A percentile compares a stretch with the other conserved stretches of the same genome.
phyloP scores from a whole-genome alignment of 306 rosid genomes.

The Glycyrrhiza uralensis region DNA sequence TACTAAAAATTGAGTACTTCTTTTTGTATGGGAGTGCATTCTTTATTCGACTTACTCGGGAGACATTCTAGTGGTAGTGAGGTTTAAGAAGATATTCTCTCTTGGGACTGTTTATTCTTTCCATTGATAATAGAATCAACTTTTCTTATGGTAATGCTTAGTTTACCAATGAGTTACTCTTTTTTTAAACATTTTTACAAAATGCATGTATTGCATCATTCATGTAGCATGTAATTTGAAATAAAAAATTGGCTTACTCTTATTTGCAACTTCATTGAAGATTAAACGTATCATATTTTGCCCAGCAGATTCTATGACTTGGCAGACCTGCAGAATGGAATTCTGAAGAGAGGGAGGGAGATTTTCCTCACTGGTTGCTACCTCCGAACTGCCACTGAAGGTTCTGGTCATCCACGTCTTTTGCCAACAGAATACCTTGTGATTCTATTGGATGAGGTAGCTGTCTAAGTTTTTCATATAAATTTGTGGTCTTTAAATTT shows the following conservation, averaged over 20 bases:
- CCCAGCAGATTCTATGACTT: conserved; percentile 67
- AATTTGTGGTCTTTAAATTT: not conserved
- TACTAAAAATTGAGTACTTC: conserved; percentile 10
- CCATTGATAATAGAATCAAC: not conserved
- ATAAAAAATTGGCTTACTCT: not conserved
- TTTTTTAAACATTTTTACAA: not conserved
- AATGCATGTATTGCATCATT: not conserved
- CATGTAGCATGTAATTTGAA: not conserved
- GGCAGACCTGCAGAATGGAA: conserved; percentile 52
- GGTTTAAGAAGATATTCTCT: not conserved
- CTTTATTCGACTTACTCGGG: not conserved
- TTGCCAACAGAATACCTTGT: conserved; percentile 91
- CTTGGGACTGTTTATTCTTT: not conserved
- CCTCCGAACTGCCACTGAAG: conserved; percentile 69
- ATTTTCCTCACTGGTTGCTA: conserved; percentile 88
- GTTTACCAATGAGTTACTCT: not conserved
- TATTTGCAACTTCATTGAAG: conserved; percentile 15
- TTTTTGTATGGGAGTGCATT: not conserved
- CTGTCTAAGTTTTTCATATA: not conserved
- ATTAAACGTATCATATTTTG: conserved; percentile 21
- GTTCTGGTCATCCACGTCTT: conserved; percentile 68
- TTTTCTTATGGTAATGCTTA: not conserved
- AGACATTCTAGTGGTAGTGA: not conserved
- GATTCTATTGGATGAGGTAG: conserved; percentile 81
- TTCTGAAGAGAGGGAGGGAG: conserved; percentile 87